Conservation (phyloP, 1,284 basidiomycete genomes). For the Schizopora paradoxa region DNA sequence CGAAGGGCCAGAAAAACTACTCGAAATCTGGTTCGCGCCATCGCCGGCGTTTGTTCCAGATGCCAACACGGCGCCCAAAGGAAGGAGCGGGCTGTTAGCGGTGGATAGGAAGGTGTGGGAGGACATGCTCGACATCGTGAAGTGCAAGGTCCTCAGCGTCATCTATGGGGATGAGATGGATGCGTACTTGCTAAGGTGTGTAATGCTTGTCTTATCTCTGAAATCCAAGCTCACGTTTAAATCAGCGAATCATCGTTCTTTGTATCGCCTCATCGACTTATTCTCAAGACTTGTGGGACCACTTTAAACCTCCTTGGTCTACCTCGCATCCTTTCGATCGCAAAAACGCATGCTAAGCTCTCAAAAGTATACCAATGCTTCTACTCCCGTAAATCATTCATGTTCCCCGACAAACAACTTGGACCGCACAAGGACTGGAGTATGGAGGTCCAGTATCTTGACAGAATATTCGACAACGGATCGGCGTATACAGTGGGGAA, state of each 20-base stretch:
- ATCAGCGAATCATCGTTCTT: constrained; percentile 97
- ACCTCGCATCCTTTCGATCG: constrained; percentile 89
- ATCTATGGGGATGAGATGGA: constrained; percentile 86
- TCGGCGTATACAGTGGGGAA: constrained; percentile 97
- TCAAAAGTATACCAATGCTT: constrained; percentile 82
- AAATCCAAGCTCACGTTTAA: background rate
- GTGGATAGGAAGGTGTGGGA: constrained; percentile 85
- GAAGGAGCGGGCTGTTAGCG: constrained; percentile 67
- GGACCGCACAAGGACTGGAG: constrained; percentile 96
- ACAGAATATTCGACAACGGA: constrained; percentile 82
- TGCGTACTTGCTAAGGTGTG: constrained; percentile 92
- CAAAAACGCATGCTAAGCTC: constrained; percentile 72
- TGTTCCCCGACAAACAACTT: constrained; percentile 95
- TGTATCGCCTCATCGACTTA: constrained; percentile 92
- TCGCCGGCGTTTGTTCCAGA: constrained; percentile 57
- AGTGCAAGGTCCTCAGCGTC: constrained; percentile 93
- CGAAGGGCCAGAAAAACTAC: constrained; percentile 91
- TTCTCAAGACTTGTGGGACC: constrained; percentile 98
- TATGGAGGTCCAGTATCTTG: constrained; percentile 88
- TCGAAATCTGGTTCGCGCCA: constrained; percentile 97
- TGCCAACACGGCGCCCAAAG: constrained; percentile 32
- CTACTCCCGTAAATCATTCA: constrained; percentile 98
- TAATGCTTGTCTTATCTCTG: constrained; percentile 2
- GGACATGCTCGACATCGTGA: constrained; percentile 95
- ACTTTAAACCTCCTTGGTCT: constrained; percentile 95